These are phyloP conservation scores for Rosa chinensis DNA, from an alignment of 306 rosid genomes.

Conservation along the genomic window DNA sequence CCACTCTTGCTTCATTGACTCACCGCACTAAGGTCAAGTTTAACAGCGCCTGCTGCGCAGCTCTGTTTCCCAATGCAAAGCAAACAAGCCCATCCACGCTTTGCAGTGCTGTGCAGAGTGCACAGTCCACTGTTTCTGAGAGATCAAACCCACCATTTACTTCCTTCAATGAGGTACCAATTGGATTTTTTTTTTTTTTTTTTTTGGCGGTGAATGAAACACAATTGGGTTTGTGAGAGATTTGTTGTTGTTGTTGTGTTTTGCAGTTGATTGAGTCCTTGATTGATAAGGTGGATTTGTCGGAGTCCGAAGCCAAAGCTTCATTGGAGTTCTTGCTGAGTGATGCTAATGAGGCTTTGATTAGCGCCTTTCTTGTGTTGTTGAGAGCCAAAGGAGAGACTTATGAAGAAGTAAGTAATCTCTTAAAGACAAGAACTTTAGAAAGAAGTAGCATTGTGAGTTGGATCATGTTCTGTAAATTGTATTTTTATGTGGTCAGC, in stretches of 20 bases:
- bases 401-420: conserved; percentile 63
- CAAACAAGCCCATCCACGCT: conserved; percentile 11
- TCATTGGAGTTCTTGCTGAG: conserved; percentile 63
- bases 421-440: not conserved
- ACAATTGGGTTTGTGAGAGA: conserved; percentile 16
- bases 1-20: conserved; percentile 20
- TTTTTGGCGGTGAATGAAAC: not conserved
- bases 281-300: conserved; percentile 55
- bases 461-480: not conserved
- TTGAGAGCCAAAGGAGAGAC: conserved; percentile 95
- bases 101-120: conserved; percentile 24
- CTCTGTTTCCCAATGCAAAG: conserved; percentile 1
- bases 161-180: conserved; percentile 43
- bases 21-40: conserved; percentile 14
- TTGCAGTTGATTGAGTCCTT: conserved; percentile 75
- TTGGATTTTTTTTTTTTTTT: not conserved
- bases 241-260: not conserved
- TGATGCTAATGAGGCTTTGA: conserved; percentile 68
- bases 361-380: conserved; percentile 86
- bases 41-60: not conserved
- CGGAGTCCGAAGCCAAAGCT: conserved; percentile 70
- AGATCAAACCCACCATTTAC: conserved; percentile 1
- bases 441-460: not conserved
- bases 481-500: not conserved
- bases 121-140: conserved; percentile 19